Evolutionary conservation across 2,329 filamentous ascomycete species (phyloP), one percentile per base, ranked within the genome.

Genomic region (Byssoonygena ceratinophila): DNA sequence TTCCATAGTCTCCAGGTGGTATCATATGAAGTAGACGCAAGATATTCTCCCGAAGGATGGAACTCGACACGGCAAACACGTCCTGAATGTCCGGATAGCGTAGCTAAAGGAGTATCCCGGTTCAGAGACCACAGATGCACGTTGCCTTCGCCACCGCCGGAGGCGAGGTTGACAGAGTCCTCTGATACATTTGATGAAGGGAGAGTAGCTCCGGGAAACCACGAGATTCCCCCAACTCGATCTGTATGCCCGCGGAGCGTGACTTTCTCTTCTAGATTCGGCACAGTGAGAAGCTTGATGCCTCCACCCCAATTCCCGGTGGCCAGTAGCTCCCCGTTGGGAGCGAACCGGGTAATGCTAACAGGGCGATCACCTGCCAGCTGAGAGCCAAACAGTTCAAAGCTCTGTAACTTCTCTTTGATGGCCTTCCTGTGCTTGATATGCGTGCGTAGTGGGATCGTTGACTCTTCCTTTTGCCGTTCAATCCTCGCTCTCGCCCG

Each of bases 1-100:
- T 97, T 91, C 91, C 92, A 98, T 31, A 98, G 74, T 41, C 91
- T 82, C 92, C 92, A 98, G 0, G 92, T 95, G 1, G 89, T 95
- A 65, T 98, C 92, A 62, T 92, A 92, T 0, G 89, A 95, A 5
- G 92, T 92, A 0, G 90, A 95, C 4, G 91, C 92, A 4, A 97
- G 75, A 63, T 91, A 97, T 56, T 79, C 79, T 2, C 91, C 91
- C 0, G 87, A 94, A 0, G 92, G 92, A 60, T 98, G 92, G 63
- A 97, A 95, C 54, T 95, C 92, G 11, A 94, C 84, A 53, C 91
- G 82, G 61, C 89, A 95, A 7, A 98, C 89, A 56, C 92, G 83
- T 51, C 85, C 86, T 3, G 80, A 83, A 64, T 98, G 92, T 0
- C 91, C 92, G 22, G 83, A 78, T 0, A 97, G 75, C 0, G 86